phyloP scores from a whole-genome alignment of 305 asterid species.

The Coffea humblotiana region DNA sequence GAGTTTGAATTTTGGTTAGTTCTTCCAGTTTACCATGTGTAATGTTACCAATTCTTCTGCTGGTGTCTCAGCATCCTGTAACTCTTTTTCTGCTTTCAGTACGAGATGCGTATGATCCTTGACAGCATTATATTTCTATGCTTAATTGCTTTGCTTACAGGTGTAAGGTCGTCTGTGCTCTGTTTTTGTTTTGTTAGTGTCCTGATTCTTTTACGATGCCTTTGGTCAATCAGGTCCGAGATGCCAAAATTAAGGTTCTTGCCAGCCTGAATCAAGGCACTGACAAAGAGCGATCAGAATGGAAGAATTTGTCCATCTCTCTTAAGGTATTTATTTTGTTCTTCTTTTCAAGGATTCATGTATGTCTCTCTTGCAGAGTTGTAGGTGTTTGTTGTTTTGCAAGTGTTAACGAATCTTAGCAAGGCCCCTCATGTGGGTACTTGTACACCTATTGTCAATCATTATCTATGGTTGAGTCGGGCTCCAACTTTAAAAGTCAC shows the following conservation, averaged over 20 bases:
- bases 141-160: neutral
- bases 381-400: neutral
- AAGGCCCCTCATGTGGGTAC: neutral
- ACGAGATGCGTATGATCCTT: neutral
- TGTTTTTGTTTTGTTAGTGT: neutral
- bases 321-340: slow-evolving; percentile 63
- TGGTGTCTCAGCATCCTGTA: neutral
- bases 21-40: neutral
- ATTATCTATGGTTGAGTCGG: neutral
- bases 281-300: slow-evolving; percentile 71
- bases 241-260: slow-evolving; percentile 85
- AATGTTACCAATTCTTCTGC: neutral
- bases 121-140: neutral
- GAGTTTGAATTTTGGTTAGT: slow-evolving; percentile 5
- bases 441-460: neutral
- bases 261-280: slow-evolving; percentile 66
- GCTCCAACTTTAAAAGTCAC: neutral
- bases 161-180: neutral
- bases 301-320: slow-evolving; percentile 69
- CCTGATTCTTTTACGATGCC: slow-evolving; percentile 13
- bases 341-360: neutral
- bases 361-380: neutral
- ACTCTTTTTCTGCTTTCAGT: neutral
- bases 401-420: neutral
- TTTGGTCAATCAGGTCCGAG: slow-evolving; percentile 72